Percentiles rank a stretch among this genome's conserved stretches.
Evolutionary conservation across 768 basidiomycete genomes (phyloP).

Genomic region (Tricholomella constricta): DNA sequence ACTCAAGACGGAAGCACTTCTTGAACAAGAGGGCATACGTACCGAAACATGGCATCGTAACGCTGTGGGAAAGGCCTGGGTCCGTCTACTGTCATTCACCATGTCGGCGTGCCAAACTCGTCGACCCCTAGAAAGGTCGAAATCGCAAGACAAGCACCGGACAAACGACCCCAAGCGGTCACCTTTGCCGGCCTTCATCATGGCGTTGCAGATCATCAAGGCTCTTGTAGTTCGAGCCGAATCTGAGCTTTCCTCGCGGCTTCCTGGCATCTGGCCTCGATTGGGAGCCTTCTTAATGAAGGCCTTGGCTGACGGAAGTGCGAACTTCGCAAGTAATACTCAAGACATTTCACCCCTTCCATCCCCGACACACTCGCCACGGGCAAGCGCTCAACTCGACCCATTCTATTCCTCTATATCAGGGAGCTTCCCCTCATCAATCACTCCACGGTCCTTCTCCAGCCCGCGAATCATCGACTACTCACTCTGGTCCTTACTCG

Average conservation of each 20-base stretch:
- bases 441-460: slow-evolving; percentile 23
- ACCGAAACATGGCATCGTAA: slow-evolving; percentile 49
- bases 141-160: slow-evolving; percentile 43
- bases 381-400: slow-evolving; percentile 44
- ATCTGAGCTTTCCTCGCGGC: slow-evolving; percentile 52
- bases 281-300: slow-evolving; percentile 54
- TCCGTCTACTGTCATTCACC: slow-evolving; percentile 60
- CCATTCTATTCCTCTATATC: slow-evolving; percentile 28
- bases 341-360: slow-evolving; percentile 46
- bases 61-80: slow-evolving; percentile 53
- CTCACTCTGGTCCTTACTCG: slow-evolving; percentile 69
- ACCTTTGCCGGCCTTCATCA: slow-evolving; percentile 44
- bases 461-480: slow-evolving; percentile 70
- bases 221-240: slow-evolving; percentile 64
- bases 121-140: slow-evolving; percentile 40
- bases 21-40: slow-evolving; percentile 41
- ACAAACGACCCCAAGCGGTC: slow-evolving; percentile 24
- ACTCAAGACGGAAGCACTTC: slow-evolving; percentile 51
- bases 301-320: slow-evolving; percentile 59
- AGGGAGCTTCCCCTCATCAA: slow-evolving; percentile 26
- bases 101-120: slow-evolving; percentile 51
- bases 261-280: slow-evolving; percentile 66
- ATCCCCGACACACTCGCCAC: slow-evolving; percentile 57
- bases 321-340: slow-evolving; percentile 53
- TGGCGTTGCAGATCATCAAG: slow-evolving; percentile 69